Evolutionary conservation across 805 yeast species (phyloP), one percentile per base, ranked within the genome.

Genomic region (Candida coquimbonensis): DNA sequence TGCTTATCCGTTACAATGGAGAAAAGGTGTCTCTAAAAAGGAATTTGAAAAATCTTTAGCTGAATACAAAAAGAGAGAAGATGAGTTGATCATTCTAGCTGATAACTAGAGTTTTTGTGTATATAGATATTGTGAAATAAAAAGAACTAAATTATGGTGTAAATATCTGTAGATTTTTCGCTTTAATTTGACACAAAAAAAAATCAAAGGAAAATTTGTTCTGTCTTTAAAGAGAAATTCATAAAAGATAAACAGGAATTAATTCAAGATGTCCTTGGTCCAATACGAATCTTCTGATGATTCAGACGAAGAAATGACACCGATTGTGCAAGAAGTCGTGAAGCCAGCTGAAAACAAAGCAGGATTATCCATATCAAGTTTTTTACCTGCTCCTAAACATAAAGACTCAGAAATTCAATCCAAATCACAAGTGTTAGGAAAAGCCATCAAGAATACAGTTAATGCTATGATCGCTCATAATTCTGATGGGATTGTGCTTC

Each of bases 361-460:
- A 17, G 34, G n/a, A 9, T 13, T 39, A n/a, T 57, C 59, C 17
- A 56, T 56, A 21, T 51, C 56, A 12, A 52, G 50, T 27, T 57
- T 54, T 46, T 49, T 57, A 4, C 61, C 61, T 7, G 44, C 51
- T 11, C 61, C 61, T 17, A 51, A 53, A 47, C 48, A 51, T 37
- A 47, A 50, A 26, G 38, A 35, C 16, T 34, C 45, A 39, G 27
- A 44, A 40, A 26, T 39, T 25, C 38, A 31, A 21, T 33, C 50
- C 9, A 45, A 46, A 17, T 49, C 49, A 11, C 43, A 47, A 25
- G 49, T 45, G 7, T 39, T 55, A 2, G 59, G 58, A 3, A 46
- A 45, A 11, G 56, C 52, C 5, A 44, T 49, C 37, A 53, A 48
- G 36, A 49, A 46, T 35, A 48, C 44, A 3, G 47, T 53, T 6